These are phyloP conservation scores for Pseudozyma tsukubaensis DNA, from an alignment of 1,284 basidiomycete genomes.

Conservation along the genomic window DNA sequence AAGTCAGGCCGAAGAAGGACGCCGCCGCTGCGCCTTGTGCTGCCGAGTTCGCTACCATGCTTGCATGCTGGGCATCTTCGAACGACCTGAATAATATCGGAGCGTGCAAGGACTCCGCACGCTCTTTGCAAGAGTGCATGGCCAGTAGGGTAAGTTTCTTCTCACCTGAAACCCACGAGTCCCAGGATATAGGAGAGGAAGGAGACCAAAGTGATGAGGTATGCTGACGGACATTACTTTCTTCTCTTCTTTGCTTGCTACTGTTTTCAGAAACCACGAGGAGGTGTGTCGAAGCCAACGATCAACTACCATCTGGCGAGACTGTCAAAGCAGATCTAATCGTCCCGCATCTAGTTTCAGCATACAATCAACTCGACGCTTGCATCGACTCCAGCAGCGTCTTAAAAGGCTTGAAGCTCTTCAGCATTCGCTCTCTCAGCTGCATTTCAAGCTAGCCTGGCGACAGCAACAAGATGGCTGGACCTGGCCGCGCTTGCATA, in stretches of 20 bases:
- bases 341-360: not conserved
- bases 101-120: conserved; percentile 77
- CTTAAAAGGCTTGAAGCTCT: not conserved
- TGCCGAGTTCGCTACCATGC: conserved; percentile 81
- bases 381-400: not conserved
- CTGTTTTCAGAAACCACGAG: conserved; percentile 31
- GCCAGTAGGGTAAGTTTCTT: conserved; percentile 77
- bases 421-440: not conserved
- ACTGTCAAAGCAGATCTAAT: conserved; percentile 60
- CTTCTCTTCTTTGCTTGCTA: not conserved
- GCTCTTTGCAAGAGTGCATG: conserved; percentile 85
- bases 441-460: not conserved
- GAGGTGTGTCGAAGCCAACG: conserved; percentile 57
- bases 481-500: not conserved
- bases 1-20: conserved; percentile 76
- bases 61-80: conserved; percentile 90
- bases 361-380: not conserved
- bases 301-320: conserved; percentile 68
- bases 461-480: too few species aligned
- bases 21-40: conserved; percentile 77
- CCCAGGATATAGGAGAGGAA: too few species aligned
- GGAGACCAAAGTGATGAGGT: not conserved
- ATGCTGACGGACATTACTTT: not conserved
- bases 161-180: too few species aligned
- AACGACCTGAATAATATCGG: conserved; percentile 76